phyloP scores from a whole-genome alignment of 371 early-diverging fungal genomes.

The Mortierella sp. region DNA sequence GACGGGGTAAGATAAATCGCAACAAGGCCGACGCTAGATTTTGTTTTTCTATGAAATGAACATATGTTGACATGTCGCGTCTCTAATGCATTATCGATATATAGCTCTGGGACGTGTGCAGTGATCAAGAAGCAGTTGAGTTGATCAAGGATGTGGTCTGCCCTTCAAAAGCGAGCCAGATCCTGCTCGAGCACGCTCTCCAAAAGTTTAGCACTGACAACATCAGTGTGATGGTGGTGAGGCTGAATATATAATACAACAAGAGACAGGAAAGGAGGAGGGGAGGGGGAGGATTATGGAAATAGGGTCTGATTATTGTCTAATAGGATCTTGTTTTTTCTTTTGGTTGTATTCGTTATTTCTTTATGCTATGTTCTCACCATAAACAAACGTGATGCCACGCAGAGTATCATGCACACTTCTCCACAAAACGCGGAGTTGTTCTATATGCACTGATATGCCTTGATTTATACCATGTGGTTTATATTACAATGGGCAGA shows the following conservation, averaged over 20 bases:
- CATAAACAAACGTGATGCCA: too few species aligned
- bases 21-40: not conserved
- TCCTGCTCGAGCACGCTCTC: slow-evolving; percentile 89
- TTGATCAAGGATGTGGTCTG: slow-evolving; percentile 79
- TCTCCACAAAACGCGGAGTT: too few species aligned
- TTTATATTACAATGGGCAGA: too few species aligned
- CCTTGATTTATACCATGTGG: too few species aligned
- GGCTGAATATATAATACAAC: slow-evolving; percentile 41
- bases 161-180: slow-evolving; percentile 85
- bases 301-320: too few species aligned
- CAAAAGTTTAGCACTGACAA: slow-evolving; percentile 95
- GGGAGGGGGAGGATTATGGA: too few species aligned
- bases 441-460: too few species aligned
- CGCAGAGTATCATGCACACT: too few species aligned
- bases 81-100: not conserved
- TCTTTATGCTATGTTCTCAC: too few species aligned
- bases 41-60: not conserved
- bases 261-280: not conserved
- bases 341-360: too few species aligned
- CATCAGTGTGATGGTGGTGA: slow-evolving; percentile 87
- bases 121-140: slow-evolving; percentile 95
- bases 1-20: slow-evolving; percentile 86
- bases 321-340: too few species aligned
- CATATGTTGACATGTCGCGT: not conserved
- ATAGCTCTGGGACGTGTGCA: slow-evolving; percentile 98